These are phyloP conservation scores for Diaporthe citrichinensis DNA, from an alignment of 2,329 filamentous ascomycete species.

Conservation along the genomic window DNA sequence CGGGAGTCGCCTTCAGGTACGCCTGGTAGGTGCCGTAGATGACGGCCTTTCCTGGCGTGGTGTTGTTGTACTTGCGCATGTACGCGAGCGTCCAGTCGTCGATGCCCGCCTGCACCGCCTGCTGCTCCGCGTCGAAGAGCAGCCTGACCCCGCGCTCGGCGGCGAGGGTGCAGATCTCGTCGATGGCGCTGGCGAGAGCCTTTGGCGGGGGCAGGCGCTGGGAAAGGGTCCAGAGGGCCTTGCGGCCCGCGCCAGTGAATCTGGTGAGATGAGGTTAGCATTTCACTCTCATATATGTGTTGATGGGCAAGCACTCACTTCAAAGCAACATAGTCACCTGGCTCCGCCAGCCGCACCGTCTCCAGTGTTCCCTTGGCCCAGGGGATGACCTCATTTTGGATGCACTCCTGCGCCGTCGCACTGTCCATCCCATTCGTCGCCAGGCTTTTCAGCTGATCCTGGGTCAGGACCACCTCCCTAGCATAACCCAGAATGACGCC, in stretches of 20 bases:
- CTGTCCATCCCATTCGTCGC: conserved; percentile 58
- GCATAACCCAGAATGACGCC: conserved; percentile 91
- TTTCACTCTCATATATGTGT: neutral
- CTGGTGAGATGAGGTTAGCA: conserved; percentile 44
- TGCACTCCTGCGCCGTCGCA: conserved; percentile 62
- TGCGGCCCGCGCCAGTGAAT: conserved; percentile 85
- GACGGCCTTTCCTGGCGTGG: conserved; percentile 68
- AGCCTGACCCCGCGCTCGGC: conserved; percentile 78
- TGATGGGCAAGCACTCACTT: conserved; percentile 59
- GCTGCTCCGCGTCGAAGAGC: conserved; percentile 90
- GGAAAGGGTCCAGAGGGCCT: conserved; percentile 77
- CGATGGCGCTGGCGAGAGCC: conserved; percentile 77
- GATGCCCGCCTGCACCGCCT: conserved; percentile 82
- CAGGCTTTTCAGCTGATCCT: conserved; percentile 63
- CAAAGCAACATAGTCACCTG: conserved; percentile 76
- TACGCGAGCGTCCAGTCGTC: conserved; percentile 85
- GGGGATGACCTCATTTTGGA: conserved; percentile 73
- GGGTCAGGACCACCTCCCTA: conserved; percentile 80
- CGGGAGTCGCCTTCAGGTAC: conserved; percentile 76
- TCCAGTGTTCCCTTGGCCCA: conserved; percentile 84
- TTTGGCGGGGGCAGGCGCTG: conserved; percentile 73
- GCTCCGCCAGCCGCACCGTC: conserved; percentile 80
- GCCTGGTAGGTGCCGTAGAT: conserved; percentile 87
- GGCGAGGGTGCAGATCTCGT: conserved; percentile 81
- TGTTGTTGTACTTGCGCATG: conserved; percentile 81